These are phyloP conservation scores for Volvox reticuliferus DNA, from an alignment of 139 green algal species.

Conservation along the genomic window DNA sequence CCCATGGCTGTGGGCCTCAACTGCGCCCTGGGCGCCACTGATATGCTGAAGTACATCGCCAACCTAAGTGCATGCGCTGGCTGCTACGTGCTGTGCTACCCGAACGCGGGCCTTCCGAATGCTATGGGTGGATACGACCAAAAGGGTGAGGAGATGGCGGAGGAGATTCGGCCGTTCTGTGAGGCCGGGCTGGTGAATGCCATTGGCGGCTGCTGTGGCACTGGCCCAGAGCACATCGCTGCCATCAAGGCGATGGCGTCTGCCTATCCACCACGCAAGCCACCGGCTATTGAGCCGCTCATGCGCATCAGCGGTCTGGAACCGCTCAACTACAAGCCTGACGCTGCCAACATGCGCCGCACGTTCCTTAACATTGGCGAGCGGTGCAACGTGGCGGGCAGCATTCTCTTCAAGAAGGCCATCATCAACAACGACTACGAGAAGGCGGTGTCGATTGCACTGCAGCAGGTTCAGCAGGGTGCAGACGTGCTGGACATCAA, in stretches of 20 bases:
- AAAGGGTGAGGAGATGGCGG: slow-evolving; percentile 93
- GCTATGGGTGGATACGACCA: slow-evolving; percentile 99
- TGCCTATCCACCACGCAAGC: slow-evolving; percentile 78
- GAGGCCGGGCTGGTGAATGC: slow-evolving; percentile 92
- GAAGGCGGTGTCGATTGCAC: slow-evolving; percentile 92
- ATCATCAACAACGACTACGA: slow-evolving; percentile 96
- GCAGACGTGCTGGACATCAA: slow-evolving; percentile 99
- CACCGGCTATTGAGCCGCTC: slow-evolving; percentile 71
- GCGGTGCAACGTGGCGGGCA: slow-evolving; percentile 98
- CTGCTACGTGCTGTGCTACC: slow-evolving; percentile 98
- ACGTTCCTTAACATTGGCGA: slow-evolving; percentile 98
- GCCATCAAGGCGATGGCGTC: slow-evolving; percentile 81
- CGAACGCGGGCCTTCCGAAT: slow-evolving; percentile 98
- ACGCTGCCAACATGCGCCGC: slow-evolving; percentile 79
- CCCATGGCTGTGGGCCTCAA: slow-evolving; percentile 97
- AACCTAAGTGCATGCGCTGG: slow-evolving; percentile 91
- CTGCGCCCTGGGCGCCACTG: slow-evolving; percentile 94
- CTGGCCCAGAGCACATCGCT: slow-evolving; percentile 91
- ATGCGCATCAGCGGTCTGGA: slow-evolving; percentile 96
- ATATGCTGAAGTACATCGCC: slow-evolving; percentile 97
- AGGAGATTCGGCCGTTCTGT: slow-evolving; percentile 95
- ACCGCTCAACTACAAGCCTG: slow-evolving; percentile 93
- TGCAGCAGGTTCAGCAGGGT: slow-evolving; percentile 89
- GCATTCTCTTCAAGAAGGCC: slow-evolving; percentile 97
- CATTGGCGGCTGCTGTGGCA: slow-evolving; percentile 97